phyloP scores from a whole-genome alignment of 352 stramenopile species.

The Globisporangium canariense region DNA sequence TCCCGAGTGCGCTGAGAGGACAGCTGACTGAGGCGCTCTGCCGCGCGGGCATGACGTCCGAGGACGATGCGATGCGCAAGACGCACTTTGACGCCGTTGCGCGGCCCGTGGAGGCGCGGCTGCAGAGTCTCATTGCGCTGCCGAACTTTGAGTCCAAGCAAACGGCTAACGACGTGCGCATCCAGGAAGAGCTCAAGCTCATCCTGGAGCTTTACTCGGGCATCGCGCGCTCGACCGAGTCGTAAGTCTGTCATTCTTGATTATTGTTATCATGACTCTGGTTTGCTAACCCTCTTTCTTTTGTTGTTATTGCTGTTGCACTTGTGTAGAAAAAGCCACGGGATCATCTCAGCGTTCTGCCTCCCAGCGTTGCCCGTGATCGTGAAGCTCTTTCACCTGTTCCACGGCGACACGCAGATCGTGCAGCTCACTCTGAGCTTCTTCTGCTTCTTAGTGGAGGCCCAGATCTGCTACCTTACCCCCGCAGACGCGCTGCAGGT shows the following conservation, averaged over 20 bases:
- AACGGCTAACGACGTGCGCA: slow-evolving; percentile 52
- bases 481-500: slow-evolving; percentile 67
- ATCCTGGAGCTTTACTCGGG: slow-evolving; percentile 78
- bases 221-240: slow-evolving; percentile 67
- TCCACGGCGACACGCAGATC: slow-evolving; percentile 68
- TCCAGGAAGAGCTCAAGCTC: slow-evolving; percentile 75
- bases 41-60: slow-evolving; percentile 61
- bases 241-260: slow-evolving; percentile 25
- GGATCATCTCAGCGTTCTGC: slow-evolving; percentile 58
- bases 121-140: slow-evolving; percentile 53
- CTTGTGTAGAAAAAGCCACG: slow-evolving; percentile 41
- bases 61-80: slow-evolving; percentile 35
- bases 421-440: slow-evolving; percentile 74
- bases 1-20: slow-evolving; percentile 54
- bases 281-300: background rate
- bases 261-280: background rate
- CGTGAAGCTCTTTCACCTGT: slow-evolving; percentile 73
- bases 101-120: slow-evolving; percentile 38
- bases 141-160: slow-evolving; percentile 62
- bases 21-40: slow-evolving; percentile 71
- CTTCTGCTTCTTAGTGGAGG: slow-evolving; percentile 77
- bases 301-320: background rate
- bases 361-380: slow-evolving; percentile 68
- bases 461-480: slow-evolving; percentile 73
- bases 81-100: slow-evolving; percentile 60